Evolutionary conservation across 1,284 basidiomycete species (phyloP).

Genomic region (Coniophora puteana): DNA sequence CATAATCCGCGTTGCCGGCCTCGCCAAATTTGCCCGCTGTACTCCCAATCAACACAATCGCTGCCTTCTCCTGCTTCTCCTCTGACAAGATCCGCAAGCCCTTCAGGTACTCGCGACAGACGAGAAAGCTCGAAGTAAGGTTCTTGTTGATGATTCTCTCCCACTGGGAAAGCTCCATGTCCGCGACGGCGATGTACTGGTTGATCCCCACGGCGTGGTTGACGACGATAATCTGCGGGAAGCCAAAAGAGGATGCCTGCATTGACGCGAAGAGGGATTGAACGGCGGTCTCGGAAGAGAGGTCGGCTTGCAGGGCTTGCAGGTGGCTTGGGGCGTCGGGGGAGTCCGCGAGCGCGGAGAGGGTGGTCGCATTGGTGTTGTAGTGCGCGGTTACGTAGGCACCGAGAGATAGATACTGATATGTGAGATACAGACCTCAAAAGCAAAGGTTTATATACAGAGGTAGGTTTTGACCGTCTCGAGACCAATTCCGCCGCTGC

Average conservation of each 20-base stretch:
- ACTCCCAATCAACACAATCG: slow-evolving; percentile 66
- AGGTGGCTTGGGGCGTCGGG: slow-evolving; percentile 34
- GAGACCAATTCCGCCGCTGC: slow-evolving; percentile 65
- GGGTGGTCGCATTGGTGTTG: slow-evolving; percentile 47
- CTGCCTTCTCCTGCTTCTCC: slow-evolving; percentile 46
- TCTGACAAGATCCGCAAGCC: slow-evolving; percentile 39
- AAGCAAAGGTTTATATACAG: slow-evolving; percentile 29
- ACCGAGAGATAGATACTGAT: slow-evolving; percentile 48
- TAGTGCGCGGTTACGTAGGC: slow-evolving; percentile 74
- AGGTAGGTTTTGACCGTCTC: slow-evolving; percentile 53
- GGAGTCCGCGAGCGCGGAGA: slow-evolving; percentile 38
- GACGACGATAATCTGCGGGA: slow-evolving; percentile 54
- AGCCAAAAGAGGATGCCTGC: slow-evolving; percentile 37
- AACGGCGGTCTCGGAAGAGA: slow-evolving; percentile 54
- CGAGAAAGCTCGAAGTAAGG: slow-evolving; percentile 66
- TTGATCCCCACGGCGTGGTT: slow-evolving; percentile 62
- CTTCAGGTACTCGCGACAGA: slow-evolving; percentile 57
- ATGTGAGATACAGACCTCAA: neutral
- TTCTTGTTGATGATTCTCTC: slow-evolving; percentile 59
- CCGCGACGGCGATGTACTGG: slow-evolving; percentile 45
- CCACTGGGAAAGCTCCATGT: slow-evolving; percentile 67
- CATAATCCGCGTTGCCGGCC: slow-evolving; percentile 62
- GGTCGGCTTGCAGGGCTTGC: slow-evolving; percentile 50
- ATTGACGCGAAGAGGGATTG: slow-evolving; percentile 36
- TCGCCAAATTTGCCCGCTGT: slow-evolving; percentile 75